Base-by-base conservation (phyloP, 2,329 filamentous ascomycete species). In the Colletotrichum noveboracense region DNA sequence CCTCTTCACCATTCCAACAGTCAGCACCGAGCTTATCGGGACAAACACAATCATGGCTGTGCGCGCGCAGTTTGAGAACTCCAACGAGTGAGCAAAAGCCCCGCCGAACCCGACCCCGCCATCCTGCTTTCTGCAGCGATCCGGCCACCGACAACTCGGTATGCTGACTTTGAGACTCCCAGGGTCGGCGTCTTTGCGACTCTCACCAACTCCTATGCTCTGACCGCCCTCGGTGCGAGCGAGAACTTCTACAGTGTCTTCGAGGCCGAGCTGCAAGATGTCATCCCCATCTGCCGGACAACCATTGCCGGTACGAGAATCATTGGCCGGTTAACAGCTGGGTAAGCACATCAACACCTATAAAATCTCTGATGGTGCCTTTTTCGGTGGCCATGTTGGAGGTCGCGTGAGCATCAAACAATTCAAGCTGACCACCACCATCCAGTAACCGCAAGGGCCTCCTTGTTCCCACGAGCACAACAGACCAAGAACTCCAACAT, bases 211-310 rank as follows among this genome's bases (percentile, higher is more conserved):
- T 96, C 95, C 76, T 99, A 98, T 87, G 96, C 96, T 81, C 91
- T 99, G 81, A 95, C 98, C 81, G 96, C 96, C 79, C 92, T 98
- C 79, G 97, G 97, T 83, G 96, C 95, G 81, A 98, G 95, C 83
- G 96, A 98, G 90, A 98, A 98, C 91, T 99, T 99, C 87, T 98
- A 98, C 93, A 96, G 95, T 89, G 92, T 98, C 85, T 98, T 99
- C 88, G 97, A 99, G 90, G 94, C 96, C 78, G 97, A 99, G 89
- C 91, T 99, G 77, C 95, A 98, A 89, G 97, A 98, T 88, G 93
- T 98, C 78, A 96, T 99, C 81, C 97, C 97, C 80, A 98, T 98
- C 86, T 97, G 95, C 87, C 95, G 97, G 87, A 96, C 95, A 80
- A 98, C 96, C 74, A 98, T 99, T 85, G 96, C 96, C 77, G 97